Evolutionary conservation across 257 asterid species (phyloP), one percentile per base, ranked within the genome.

Genomic region (Vinca minor): DNA sequence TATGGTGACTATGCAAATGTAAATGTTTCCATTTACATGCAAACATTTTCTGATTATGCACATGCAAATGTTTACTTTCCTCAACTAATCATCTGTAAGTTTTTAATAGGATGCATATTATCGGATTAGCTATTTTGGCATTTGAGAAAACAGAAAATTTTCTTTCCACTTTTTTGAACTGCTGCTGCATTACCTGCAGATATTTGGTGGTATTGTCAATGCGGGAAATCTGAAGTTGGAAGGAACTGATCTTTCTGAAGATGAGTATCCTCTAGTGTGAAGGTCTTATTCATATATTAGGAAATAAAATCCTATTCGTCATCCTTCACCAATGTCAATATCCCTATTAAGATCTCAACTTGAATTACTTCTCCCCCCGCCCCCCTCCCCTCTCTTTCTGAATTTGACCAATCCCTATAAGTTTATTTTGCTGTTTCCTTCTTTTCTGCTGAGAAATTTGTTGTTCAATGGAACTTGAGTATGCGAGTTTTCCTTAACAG

Each of bases 161-260:
- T 61, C 17, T 26, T n/a, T 59, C 29, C 32, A 54, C 44, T 63
- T 52, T 64, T 66, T 67, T 56, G 69, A 55, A 41, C 12, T 32
- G 58, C 70, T 53, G 44, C 49, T 54, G 48, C 23, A 18, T 44
- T 61, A 42, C 58, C 42, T 72, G 80, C 88, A 93, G 99, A 74
- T 93, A 67, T 89, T 93, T 81, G 99, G 99, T 61, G 97, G 99
- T 53, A 64, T 89, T 29, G 96, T 93, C 46, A 74, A 93, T 71
- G 82, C 83, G 49, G 99, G 95, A 36, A 93, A 93, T 71, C 88
- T 91, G 63, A 68, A 78, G 35, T 84, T 93, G 71, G 93, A 73
- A 64, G 83, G 81, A 64, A 84, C 95, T 65, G 97, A 89, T 63
- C 88, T 93, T 63, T 72, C 84, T 41, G 95, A 86, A 52, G 73